These are phyloP conservation scores for Metschnikowia kofuensis DNA, from an alignment of 805 yeast genomes.

Conservation along the genomic window DNA sequence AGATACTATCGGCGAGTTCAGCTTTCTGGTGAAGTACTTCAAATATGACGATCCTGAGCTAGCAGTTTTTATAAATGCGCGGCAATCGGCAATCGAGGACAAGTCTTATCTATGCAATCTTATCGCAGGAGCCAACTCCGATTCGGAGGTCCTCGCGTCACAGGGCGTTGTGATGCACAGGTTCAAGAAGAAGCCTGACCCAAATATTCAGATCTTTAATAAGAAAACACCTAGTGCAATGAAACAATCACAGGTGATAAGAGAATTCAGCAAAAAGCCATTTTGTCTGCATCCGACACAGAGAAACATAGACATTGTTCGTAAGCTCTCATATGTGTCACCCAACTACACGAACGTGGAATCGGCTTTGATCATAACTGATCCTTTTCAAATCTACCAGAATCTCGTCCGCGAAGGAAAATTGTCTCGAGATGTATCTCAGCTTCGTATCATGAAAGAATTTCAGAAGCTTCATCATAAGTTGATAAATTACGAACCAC, in stretches of 20 bases:
- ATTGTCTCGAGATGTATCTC: constrained; percentile 54
- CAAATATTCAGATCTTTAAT: too few relatives aligned
- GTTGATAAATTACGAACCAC: constrained; percentile 58
- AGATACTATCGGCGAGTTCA: not conserved
- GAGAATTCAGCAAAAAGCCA: too few relatives aligned
- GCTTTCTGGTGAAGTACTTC: not conserved
- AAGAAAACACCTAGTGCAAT: too few relatives aligned
- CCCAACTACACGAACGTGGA: not conserved
- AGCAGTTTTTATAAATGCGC: too few relatives aligned
- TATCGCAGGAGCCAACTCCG: constrained; percentile 4
- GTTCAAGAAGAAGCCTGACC: too few relatives aligned
- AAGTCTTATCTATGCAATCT: constrained; percentile 5
- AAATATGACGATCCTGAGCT: too few relatives aligned
- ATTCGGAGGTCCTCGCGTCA: not conserved
- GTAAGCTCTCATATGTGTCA: too few relatives aligned
- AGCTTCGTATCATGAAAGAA: constrained; percentile 59
- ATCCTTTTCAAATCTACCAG: constrained; percentile 58
- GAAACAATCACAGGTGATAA: too few relatives aligned
- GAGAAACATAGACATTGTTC: constrained; percentile 23
- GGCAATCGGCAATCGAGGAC: not conserved
- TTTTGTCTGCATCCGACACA: too few relatives aligned
- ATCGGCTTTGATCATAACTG: constrained; percentile 46
- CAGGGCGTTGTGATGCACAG: too few relatives aligned
- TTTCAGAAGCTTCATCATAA: constrained; percentile 59
- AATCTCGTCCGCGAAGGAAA: constrained; percentile 50